Conservation (phyloP, 2,329 filamentous ascomycete genomes). For the Arthroderma sp. region DNA sequence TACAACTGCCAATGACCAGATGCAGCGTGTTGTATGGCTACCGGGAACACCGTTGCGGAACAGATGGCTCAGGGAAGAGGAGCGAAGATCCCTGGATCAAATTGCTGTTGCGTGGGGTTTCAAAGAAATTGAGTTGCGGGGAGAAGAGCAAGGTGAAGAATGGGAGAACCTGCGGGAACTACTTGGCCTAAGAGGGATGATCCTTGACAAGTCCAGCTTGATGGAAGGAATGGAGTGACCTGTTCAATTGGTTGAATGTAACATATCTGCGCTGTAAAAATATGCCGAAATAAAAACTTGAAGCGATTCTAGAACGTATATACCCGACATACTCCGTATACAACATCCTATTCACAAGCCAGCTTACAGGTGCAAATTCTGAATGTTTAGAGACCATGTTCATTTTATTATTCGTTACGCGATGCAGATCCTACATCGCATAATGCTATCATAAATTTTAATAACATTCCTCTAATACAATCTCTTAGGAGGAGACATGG, state of each 20-base stretch:
- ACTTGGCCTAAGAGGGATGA: conserved; percentile 70
- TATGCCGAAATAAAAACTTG: too few species aligned
- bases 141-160: conserved; percentile 81
- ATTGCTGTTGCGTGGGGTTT: conserved; percentile 89
- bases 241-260: too few species aligned
- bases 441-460: conserved; percentile 1
- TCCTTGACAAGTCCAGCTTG: conserved; percentile 74
- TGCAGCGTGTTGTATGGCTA: conserved; percentile 84
- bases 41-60: conserved; percentile 66
- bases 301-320: too few species aligned
- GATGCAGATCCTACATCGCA: conserved; percentile 3
- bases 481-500: conserved; percentile 97
- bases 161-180: conserved; percentile 81
- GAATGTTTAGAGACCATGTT: too few species aligned
- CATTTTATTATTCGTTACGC: conserved; percentile 2
- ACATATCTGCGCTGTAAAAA: too few species aligned
- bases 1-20: conserved; percentile 84
- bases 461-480: conserved; percentile 58
- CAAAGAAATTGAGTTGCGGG: conserved; percentile 61
- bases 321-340: too few species aligned
- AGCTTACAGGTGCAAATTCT: too few species aligned
- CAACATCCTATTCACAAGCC: too few species aligned
- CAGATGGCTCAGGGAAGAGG: conserved; percentile 80
- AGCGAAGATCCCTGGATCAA: conserved; percentile 73
- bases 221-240: conserved; percentile 78